These are phyloP conservation scores for Echites panduratus DNA, from an alignment of 257 asterid genomes.

Conservation along the genomic window DNA sequence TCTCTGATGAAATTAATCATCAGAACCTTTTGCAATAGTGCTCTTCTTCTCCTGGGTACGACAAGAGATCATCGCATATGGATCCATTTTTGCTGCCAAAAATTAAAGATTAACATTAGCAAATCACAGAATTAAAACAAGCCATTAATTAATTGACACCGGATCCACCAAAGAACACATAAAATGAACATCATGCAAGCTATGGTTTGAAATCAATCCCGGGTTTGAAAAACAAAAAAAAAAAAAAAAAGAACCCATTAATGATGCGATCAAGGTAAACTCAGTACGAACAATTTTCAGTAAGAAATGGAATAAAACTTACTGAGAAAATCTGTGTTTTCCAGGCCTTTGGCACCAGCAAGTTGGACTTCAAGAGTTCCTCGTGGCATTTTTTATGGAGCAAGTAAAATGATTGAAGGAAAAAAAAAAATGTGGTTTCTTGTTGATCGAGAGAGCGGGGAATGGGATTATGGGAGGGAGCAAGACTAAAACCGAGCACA, in stretches of 20 bases:
- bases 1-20: background rate
- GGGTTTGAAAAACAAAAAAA: no score
- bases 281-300: no score
- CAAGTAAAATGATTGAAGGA: background rate
- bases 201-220: no score
- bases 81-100: slow-evolving; percentile 54
- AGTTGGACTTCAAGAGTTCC: slow-evolving; percentile 57
- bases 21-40: slow-evolving; percentile 53
- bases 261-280: background rate
- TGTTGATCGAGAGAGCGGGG: no score
- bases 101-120: no score
- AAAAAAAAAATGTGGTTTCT: background rate
- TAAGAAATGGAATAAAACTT: slow-evolving; percentile 17
- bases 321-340: slow-evolving; percentile 48
- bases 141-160: background rate
- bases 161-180: background rate
- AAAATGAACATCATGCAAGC: background rate
- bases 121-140: background rate
- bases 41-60: slow-evolving; percentile 55
- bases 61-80: slow-evolving; percentile 42
- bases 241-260: background rate
- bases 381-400: slow-evolving; percentile 24
- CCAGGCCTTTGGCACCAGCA: slow-evolving; percentile 53
- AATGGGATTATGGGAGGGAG: no score
- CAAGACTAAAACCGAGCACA: background rate